Evolutionary conservation across 139 green algal genomes (phyloP), one percentile per base, ranked within the genome.

Genomic region (Micractinium conductrix): DNA sequence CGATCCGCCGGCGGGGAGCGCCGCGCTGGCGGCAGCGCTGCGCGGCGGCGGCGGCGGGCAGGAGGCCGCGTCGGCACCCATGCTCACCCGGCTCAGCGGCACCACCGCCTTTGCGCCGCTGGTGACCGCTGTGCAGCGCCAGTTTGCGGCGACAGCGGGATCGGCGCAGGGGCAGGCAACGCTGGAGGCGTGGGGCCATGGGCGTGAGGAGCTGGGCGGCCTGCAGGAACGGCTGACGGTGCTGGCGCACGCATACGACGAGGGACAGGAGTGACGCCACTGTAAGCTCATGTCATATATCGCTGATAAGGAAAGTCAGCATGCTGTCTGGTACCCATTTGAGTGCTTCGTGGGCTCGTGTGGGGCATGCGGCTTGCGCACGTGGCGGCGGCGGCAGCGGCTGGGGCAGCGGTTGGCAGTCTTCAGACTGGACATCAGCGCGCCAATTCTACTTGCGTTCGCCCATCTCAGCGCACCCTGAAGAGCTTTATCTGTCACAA

Each of bases 91-190:
- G 37, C 38, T 85, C 37, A 45, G 43, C 5, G 69, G 26, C 53
- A 87, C 79, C 8, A 10, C 71, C 12, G 76, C 83, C 7, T 90
- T 89, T 73, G 45, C 17, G n/a, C 68, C 48, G 24, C 78, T 68
- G 22, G 37, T 88, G 35, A 12, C 4, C 38, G 68, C 26, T 7
- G 40, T 55, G 78, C 28, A 35, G 68, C 72, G 37, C 30, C 16
- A 76, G 28, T 86, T 79, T 21, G 21, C 14, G 2, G 26, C 21
- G n/a, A 50, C 68, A 2, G 68, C 85, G 0, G 68, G 26, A 1
- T 40, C 78, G 24, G 50, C 50, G 30, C 65, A 79, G 38, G 85
- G 85, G 17, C 63, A 84, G 40, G 78, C 85, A 2, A 58, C 50
- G 5, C 48, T 84, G 38, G 85, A 85, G 53, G 55, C 30, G 21